Conservation (phyloP, 768 basidiomycete species). For the Suillus clintonianus region DNA sequence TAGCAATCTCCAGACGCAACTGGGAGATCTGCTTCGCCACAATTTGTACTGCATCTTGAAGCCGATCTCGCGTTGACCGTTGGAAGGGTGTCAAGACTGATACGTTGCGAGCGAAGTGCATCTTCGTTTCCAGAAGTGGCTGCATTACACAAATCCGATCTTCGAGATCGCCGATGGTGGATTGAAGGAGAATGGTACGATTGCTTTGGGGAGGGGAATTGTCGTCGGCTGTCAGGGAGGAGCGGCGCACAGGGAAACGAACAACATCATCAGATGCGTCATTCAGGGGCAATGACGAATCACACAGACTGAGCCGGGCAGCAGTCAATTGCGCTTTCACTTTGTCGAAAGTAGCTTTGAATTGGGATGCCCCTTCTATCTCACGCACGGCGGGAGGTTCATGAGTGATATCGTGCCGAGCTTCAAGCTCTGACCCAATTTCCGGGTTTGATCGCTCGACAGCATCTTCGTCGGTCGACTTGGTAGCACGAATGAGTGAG, state of each 20-base stretch:
- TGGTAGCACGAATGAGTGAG: constrained; percentile 33
- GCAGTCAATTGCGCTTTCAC: constrained; percentile 85
- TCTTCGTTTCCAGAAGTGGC: constrained; percentile 61
- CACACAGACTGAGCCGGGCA: constrained; percentile 36
- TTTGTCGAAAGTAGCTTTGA: constrained; percentile 82
- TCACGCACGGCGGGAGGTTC: constrained; percentile 55
- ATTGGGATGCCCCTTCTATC: constrained; percentile 61
- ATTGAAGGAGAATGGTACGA: constrained; percentile 57
- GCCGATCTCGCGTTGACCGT: constrained; percentile 75
- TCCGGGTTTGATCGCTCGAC: constrained; percentile 22
- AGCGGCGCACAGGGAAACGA: background rate
- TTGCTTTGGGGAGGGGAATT: constrained; percentile 40
- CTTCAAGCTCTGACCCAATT: constrained; percentile 1
- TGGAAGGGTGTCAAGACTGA: constrained; percentile 88
- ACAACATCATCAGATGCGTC: background rate
- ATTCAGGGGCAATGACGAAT: constrained; percentile 17
- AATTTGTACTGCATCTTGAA: constrained; percentile 59
- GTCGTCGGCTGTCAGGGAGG: constrained; percentile 24
- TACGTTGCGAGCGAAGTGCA: constrained; percentile 79
- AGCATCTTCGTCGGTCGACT: constrained; percentile 43
- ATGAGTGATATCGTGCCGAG: constrained; percentile 33
- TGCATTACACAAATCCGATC: constrained; percentile 53
- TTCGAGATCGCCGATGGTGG: constrained; percentile 68
- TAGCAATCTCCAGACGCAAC: constrained; percentile 72
- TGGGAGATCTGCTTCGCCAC: constrained; percentile 66